Conservation (phyloP, 78 protist species). For the Dictyostelium intermedium region DNA sequence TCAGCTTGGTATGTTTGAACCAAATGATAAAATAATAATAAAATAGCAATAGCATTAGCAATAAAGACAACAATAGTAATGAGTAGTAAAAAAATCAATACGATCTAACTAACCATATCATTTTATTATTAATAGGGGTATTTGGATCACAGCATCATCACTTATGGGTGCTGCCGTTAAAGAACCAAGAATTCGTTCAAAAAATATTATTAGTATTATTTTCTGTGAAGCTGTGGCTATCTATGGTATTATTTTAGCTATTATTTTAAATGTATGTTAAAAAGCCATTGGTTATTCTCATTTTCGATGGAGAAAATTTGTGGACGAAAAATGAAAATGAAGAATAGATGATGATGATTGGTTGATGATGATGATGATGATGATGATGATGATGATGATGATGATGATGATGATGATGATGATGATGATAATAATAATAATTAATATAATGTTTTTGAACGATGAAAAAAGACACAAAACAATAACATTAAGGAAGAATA, state of each 20-base stretch:
- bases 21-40: too few relatives aligned
- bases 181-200: slow-evolving; percentile 95
- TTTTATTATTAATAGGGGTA: slow-evolving; percentile 85
- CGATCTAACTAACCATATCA: background rate
- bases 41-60: too few relatives aligned
- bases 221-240: slow-evolving; percentile 99
- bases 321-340: background rate
- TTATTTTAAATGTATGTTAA: slow-evolving; percentile 81
- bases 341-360: background rate
- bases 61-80: too few relatives aligned
- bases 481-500: too few relatives aligned
- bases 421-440: too few relatives aligned
- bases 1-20: slow-evolving; percentile 97
- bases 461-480: too few relatives aligned
- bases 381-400: too few relatives aligned
- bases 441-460: too few relatives aligned
- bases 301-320: background rate
- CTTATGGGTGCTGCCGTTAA: slow-evolving; percentile 96
- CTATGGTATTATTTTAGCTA: slow-evolving; percentile 99
- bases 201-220: slow-evolving; percentile 94
- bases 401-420: too few relatives aligned
- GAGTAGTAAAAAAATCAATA: too few relatives aligned
- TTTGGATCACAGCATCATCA: slow-evolving; percentile 93
- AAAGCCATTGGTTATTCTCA: background rate
- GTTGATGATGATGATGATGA: background rate